These are phyloP conservation scores for Millerago galiae DNA, from an alignment of 805 yeast species.

Conservation along the genomic window DNA sequence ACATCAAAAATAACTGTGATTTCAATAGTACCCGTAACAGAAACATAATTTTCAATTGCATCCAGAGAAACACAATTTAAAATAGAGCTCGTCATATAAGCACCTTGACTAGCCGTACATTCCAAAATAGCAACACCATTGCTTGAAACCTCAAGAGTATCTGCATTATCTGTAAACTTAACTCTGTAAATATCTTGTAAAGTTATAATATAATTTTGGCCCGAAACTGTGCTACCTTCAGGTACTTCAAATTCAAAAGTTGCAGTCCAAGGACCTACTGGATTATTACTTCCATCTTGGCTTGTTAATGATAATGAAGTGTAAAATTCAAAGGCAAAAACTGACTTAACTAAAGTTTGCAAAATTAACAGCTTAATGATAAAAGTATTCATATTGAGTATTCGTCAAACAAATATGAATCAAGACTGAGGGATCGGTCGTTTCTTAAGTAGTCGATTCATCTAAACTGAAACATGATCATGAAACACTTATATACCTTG, in stretches of 20 bases:
- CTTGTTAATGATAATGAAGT: conserved; percentile 3
- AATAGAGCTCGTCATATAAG: conserved; percentile 24
- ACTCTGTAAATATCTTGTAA: conserved; percentile 30
- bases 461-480: no score
- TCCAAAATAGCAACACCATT: conserved; percentile 24
- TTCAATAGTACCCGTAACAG: conserved; percentile 25
- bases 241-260: conserved; percentile 23
- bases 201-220: conserved; percentile 17
- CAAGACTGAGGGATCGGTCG: background rate
- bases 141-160: conserved; percentile 14
- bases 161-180: conserved; percentile 23
- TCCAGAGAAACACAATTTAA: conserved; percentile 25
- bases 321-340: conserved; percentile 5
- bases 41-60: conserved; percentile 13
- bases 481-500: no score
- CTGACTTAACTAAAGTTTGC: background rate
- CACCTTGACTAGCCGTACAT: conserved; percentile 30
- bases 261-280: conserved; percentile 30
- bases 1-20: conserved; percentile 26
- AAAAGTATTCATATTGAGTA: background rate
- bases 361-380: conserved; percentile 1
- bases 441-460: no score
- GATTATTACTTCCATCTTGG: conserved; percentile 14
- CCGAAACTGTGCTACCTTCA: conserved; percentile 18
- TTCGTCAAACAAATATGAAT: background rate